phyloP scores from a whole-genome alignment of 2,329 filamentous ascomycete species.

The Plenodomus tracheiphilus region DNA sequence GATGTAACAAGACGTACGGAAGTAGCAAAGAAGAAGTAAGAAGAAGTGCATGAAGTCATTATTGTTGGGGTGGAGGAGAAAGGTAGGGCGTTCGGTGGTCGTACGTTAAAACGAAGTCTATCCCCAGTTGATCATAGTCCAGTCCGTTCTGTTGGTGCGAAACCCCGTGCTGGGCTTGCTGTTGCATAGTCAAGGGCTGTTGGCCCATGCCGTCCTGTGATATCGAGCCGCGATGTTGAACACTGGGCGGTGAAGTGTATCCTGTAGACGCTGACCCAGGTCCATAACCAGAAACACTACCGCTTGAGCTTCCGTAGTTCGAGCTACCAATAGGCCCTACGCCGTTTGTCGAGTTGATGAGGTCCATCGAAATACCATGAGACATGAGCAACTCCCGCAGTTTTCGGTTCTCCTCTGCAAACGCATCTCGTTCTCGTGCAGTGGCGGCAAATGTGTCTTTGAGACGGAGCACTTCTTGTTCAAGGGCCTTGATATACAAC shows the following conservation, averaged over 20 bases:
- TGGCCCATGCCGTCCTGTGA: conserved; percentile 33
- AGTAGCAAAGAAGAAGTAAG: conserved; percentile 16
- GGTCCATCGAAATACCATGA: conserved; percentile 62
- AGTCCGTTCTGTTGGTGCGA: conserved; percentile 49
- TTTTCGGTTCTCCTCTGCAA: conserved; percentile 78
- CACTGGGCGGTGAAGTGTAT: conserved; percentile 51
- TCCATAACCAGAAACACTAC: conserved; percentile 66
- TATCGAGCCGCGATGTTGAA: conserved; percentile 33
- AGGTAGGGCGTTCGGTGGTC: conserved; percentile 67
- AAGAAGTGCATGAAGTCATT: conserved; percentile 25
- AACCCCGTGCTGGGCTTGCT: conserved; percentile 20
- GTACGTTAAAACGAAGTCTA: conserved; percentile 92
- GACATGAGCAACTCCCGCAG: conserved; percentile 65
- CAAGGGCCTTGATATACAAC: conserved; percentile 89
- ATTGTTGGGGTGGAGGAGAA: conserved; percentile 47
- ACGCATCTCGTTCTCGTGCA: conserved; percentile 73
- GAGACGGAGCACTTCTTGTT: conserved; percentile 85
- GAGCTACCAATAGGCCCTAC: conserved; percentile 42
- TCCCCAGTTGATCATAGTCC: conserved; percentile 80
- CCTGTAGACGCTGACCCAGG: conserved; percentile 50
- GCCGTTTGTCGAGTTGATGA: conserved; percentile 42
- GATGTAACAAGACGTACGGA: conserved; percentile 29
- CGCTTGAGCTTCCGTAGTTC: conserved; percentile 51
- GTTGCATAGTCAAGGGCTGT: conserved; percentile 17
- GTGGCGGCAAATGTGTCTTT: conserved; percentile 81